These are phyloP conservation scores for Rhodamnia argentea DNA, from an alignment of 345 rosid genomes.

Conservation along the genomic window DNA sequence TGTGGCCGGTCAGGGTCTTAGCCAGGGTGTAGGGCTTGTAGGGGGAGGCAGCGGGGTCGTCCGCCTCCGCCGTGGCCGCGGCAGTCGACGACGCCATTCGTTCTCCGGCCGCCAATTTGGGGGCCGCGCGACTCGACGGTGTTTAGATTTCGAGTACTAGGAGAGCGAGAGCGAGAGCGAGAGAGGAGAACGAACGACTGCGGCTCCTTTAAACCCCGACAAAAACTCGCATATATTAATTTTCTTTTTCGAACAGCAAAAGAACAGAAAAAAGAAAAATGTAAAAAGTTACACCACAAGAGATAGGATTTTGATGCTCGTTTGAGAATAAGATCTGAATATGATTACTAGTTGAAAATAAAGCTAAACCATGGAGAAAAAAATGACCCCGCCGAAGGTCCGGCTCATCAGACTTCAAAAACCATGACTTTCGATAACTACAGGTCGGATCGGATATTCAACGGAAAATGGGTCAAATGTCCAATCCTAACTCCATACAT, in stretches of 20 bases:
- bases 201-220: neutral
- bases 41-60: conserved; percentile 2
- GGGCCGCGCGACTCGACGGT: neutral
- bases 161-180: neutral
- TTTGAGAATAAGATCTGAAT: too few species aligned
- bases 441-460: neutral
- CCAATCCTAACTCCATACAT: neutral
- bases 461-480: fast-evolving
- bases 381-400: fast-evolving
- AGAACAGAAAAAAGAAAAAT: neutral
- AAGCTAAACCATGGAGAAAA: neutral
- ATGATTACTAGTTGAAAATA: too few species aligned
- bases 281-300: neutral
- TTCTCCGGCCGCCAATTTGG: neutral
- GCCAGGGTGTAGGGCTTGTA: conserved; percentile 59
- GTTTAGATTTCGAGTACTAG: neutral
- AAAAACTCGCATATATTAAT: neutral
- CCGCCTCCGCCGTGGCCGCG: neutral
- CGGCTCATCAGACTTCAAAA: neutral
- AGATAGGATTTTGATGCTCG: too few species aligned
- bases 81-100: neutral
- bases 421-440: neutral
- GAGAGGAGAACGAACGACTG: neutral
- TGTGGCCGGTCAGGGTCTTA: conserved; percentile 74
- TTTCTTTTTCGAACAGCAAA: neutral